Conservation (phyloP, 768 basidiomycete species). For the Trametes punicea region DNA sequence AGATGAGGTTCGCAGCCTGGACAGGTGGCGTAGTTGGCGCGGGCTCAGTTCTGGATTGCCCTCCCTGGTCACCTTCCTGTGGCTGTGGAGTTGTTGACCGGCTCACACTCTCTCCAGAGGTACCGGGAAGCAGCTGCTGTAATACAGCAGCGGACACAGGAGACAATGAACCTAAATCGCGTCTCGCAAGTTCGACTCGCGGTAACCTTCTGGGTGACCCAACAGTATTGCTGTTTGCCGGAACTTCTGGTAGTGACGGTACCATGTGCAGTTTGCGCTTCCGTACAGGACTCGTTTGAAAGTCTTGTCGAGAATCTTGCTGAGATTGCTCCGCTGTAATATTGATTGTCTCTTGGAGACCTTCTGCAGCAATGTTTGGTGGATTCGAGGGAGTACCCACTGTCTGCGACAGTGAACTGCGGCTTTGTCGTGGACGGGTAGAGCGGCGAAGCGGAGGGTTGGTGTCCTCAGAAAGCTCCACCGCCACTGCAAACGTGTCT, state of each 20-base stretch:
- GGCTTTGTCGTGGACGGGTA: conserved; percentile 15
- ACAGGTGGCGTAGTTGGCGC: conserved; percentile 5
- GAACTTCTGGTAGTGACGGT: neutral
- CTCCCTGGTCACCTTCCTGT: neutral
- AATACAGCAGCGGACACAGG: conserved; percentile 50
- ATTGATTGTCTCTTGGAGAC: neutral
- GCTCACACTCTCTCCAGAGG: neutral
- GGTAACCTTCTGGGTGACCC: neutral
- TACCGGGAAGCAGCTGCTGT: conserved; percentile 32
- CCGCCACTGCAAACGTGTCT: neutral
- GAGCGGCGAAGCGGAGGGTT: conserved; percentile 19
- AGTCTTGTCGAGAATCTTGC: neutral
- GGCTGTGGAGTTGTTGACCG: conserved; percentile 10
- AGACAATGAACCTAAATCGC: conserved; percentile 56
- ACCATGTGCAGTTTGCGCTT: conserved; percentile 8
- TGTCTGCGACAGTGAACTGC: conserved; percentile 9
- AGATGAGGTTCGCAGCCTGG: conserved; percentile 1
- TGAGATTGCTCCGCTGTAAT: neutral
- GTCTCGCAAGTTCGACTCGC: conserved; percentile 20
- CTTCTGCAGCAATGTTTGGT: neutral
- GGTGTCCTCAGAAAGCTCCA: neutral
- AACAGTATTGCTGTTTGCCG: neutral
- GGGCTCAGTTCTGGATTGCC: neutral
- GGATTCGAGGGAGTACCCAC: neutral
- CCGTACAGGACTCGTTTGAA: conserved; percentile 9